Evolutionary conservation across 768 basidiomycete genomes (phyloP).

Genomic region (Russula brevipes): DNA sequence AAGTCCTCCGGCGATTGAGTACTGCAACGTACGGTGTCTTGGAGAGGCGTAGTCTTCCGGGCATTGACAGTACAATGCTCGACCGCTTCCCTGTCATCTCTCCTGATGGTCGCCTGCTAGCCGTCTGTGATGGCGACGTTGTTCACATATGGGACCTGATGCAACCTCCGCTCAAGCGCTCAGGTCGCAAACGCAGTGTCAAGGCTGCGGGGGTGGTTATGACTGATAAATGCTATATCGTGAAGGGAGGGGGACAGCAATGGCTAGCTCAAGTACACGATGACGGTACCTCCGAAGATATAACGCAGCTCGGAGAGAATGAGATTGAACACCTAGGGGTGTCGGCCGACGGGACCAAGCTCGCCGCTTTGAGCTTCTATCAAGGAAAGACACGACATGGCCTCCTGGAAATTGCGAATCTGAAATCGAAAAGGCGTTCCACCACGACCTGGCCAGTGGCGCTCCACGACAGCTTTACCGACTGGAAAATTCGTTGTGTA

Average conservation of each 20-base stretch:
- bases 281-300: constrained; percentile 12
- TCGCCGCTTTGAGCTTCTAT: constrained; percentile 10
- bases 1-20: constrained; percentile 3
- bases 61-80: constrained; percentile 4
- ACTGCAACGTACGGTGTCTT: not conserved
- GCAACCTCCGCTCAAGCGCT: not conserved
- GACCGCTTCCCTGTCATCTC: constrained; percentile 17
- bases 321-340: constrained; percentile 6
- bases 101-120: constrained; percentile 11
- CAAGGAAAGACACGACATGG: constrained; percentile 10
- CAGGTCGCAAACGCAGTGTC: not conserved
- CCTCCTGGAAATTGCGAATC: constrained; percentile 8
- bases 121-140: constrained; percentile 11
- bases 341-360: constrained; percentile 5
- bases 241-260: constrained; percentile 3
- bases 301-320: constrained; percentile 7
- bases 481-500: constrained; percentile 13
- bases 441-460: constrained; percentile 12
- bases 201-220: constrained; percentile 12
- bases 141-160: constrained; percentile 12
- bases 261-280: constrained; percentile 12
- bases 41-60: not conserved
- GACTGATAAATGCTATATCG: constrained; percentile 6
- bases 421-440: constrained; percentile 11
- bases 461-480: constrained; percentile 17